Percentiles rank a stretch among this genome's conserved stretches.
phyloP scores from a whole-genome alignment of 2,329 filamentous ascomycete genomes.

The Didymella pomorum region DNA sequence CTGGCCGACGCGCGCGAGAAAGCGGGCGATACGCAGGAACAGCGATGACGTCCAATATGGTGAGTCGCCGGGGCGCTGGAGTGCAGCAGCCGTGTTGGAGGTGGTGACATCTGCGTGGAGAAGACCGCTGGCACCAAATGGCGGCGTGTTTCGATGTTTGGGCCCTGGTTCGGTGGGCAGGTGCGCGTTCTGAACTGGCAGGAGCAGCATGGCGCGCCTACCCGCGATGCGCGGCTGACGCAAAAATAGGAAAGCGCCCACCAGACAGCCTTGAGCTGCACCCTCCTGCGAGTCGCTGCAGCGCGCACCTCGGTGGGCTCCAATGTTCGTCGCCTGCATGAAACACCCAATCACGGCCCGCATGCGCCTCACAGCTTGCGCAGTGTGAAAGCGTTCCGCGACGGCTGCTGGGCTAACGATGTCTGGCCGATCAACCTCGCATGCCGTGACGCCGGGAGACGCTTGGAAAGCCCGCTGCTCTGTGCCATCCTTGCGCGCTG shows the following conservation, averaged over 20 bases:
- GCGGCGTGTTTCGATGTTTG: background rate
- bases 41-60: slow-evolving; percentile 12
- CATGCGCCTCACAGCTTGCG: slow-evolving; percentile 13
- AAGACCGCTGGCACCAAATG: background rate
- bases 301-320: slow-evolving; percentile 1
- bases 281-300: slow-evolving; percentile 3
- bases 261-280: slow-evolving; percentile 4
- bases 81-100: slow-evolving; percentile 3
- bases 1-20: slow-evolving; percentile 34
- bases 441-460: slow-evolving; percentile 35
- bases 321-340: slow-evolving; percentile 10
- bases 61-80: slow-evolving; percentile 4
- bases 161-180: background rate
- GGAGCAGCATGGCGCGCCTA: slow-evolving; percentile 24
- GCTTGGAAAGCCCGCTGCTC: slow-evolving; percentile 24
- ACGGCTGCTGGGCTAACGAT: slow-evolving; percentile 33
- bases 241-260: slow-evolving; percentile 32
- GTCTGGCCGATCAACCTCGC: slow-evolving; percentile 35
- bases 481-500: slow-evolving; percentile 21
- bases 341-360: slow-evolving; percentile 13
- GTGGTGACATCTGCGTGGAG: background rate
- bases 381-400: slow-evolving; percentile 35
- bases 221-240: slow-evolving; percentile 35
- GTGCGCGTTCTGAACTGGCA: background rate
- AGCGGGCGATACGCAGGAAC: slow-evolving; percentile 38